Percentiles rank a stretch among this genome's conserved stretches.
Conservation (phyloP, 768 basidiomycete genomes). For the Tylopilus vinaceipallidus region DNA sequence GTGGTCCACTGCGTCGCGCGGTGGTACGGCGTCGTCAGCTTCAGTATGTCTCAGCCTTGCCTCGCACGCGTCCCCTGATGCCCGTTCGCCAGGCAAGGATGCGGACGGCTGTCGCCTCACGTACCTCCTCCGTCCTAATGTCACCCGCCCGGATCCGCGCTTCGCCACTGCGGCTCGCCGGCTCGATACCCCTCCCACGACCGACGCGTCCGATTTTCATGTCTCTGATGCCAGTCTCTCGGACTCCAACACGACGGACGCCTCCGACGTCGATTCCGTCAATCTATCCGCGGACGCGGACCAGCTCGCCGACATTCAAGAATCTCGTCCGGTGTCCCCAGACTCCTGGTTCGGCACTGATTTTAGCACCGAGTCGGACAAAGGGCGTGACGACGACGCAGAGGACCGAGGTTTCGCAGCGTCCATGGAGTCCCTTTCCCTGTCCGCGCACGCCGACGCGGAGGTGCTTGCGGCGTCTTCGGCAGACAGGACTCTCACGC, state of each 20-base stretch:
- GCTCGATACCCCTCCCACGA: slow-evolving; percentile 71
- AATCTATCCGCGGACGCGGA: slow-evolving; percentile 8
- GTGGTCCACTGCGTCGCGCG: slow-evolving; percentile 82
- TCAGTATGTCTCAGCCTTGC: slow-evolving; percentile 53
- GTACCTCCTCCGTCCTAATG: slow-evolving; percentile 77
- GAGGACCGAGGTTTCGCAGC: slow-evolving; percentile 34
- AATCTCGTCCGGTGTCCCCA: slow-evolving; percentile 29
- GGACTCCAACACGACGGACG: slow-evolving; percentile 12
- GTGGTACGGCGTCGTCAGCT: slow-evolving; percentile 77
- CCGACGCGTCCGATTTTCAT: slow-evolving; percentile 59
- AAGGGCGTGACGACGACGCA: slow-evolving; percentile 18
- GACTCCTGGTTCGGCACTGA: slow-evolving; percentile 41
- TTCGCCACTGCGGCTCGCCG: slow-evolving; percentile 28
- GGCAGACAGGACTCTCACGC: slow-evolving; percentile 5
- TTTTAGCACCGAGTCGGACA: slow-evolving; percentile 29
- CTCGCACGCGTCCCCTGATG: not conserved
- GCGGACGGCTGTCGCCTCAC: slow-evolving; percentile 60
- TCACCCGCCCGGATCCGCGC: slow-evolving; percentile 53
- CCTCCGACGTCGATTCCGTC: slow-evolving; percentile 26
- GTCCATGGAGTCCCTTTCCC: slow-evolving; percentile 35
- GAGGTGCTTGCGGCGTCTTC: slow-evolving; percentile 12
- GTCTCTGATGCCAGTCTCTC: slow-evolving; percentile 46
- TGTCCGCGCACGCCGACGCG: slow-evolving; percentile 27
- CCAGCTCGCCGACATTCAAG: slow-evolving; percentile 27
- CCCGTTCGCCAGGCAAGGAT: slow-evolving; percentile 38